Percentiles rank a stretch among this genome's conserved stretches.
Evolutionary conservation across 2,329 filamentous ascomycete genomes (phyloP).

Genomic region (Lachnellula suecica): DNA sequence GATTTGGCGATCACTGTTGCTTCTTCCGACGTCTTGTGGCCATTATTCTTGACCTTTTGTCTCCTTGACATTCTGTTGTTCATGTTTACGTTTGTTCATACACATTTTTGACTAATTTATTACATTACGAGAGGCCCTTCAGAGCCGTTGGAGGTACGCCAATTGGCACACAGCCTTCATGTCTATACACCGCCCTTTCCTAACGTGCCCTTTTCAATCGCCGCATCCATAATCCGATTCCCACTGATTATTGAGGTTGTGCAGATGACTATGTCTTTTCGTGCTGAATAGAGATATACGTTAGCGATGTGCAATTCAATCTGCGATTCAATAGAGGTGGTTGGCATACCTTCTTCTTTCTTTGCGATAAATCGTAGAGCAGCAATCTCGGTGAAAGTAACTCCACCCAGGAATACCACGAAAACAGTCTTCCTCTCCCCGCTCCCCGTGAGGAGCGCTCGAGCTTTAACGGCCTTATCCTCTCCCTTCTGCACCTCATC

Average conservation of each 20-base stretch:
- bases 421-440: conserved; percentile 81
- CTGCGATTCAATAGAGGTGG: too few species aligned
- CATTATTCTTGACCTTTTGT: background rate
- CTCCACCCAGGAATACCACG: conserved; percentile 96
- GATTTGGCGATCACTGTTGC: conserved; percentile 12
- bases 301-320: conserved; percentile 8
- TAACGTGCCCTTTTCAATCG: conserved; percentile 61
- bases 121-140: conserved; percentile 23
- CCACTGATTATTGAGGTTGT: conserved; percentile 91
- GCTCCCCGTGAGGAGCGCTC: conserved; percentile 76
- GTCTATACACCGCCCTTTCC: conserved; percentile 25
- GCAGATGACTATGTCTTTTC: conserved; percentile 84
- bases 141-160: conserved; percentile 39
- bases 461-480: conserved; percentile 86
- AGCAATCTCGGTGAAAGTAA: conserved; percentile 95
- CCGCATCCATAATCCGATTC: conserved; percentile 82
- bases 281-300: conserved; percentile 43
- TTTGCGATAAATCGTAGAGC: conserved; percentile 86
- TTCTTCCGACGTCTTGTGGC: conserved; percentile 8
- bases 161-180: background rate
- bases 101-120: conserved; percentile 1
- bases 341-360: conserved; percentile 66
- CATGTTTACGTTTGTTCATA: conserved; percentile 9
- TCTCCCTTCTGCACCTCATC: conserved; percentile 90
- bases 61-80: conserved; percentile 11